phyloP scores from a whole-genome alignment of 129 eudicot genomes.

The Solidago caesia region DNA sequence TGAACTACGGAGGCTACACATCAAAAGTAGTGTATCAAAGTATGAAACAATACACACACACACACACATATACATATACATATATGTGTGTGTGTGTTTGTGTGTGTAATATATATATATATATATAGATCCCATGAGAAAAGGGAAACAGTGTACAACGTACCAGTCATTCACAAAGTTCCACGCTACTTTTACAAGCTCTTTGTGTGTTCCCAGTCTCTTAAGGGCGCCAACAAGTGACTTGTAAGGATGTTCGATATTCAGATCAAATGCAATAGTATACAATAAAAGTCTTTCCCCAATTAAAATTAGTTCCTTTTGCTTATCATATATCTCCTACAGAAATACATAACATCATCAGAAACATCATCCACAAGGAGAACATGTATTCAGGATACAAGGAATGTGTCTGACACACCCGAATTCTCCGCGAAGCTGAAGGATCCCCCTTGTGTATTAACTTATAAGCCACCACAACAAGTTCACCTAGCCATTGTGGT shows the following conservation, averaged over 20 bases:
- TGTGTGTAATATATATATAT: not conserved
- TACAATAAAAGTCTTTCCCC: conserved; percentile 63
- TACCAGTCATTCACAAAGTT: conserved; percentile 86
- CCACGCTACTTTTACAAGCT: conserved; percentile 71
- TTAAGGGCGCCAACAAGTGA: conserved; percentile 70
- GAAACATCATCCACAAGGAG: not conserved
- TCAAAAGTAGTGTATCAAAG: not conserved
- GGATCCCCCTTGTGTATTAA: conserved; percentile 60
- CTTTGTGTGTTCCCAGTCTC: conserved; percentile 49
- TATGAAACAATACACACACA: not conserved
- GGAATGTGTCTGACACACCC: conserved; percentile 37
- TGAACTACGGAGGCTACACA: conserved; percentile 57
- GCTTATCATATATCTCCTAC: conserved; percentile 66
- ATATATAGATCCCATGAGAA: not conserved
- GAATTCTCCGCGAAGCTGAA: conserved; percentile 63
- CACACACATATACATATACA: not conserved
- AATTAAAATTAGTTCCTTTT: conserved; percentile 48
- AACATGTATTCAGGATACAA: conserved; percentile 11
- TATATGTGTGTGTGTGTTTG: not conserved
- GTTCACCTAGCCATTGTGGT: conserved; percentile 50
- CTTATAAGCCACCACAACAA: conserved; percentile 59
- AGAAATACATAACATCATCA: conserved; percentile 19
- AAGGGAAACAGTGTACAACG: not conserved
- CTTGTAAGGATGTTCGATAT: conserved; percentile 72
- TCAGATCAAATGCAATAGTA: conserved; percentile 63